Evolutionary conservation across 176 grass and related monocot species (phyloP).

Genomic region (Ampelocalamus luodianensis): DNA sequence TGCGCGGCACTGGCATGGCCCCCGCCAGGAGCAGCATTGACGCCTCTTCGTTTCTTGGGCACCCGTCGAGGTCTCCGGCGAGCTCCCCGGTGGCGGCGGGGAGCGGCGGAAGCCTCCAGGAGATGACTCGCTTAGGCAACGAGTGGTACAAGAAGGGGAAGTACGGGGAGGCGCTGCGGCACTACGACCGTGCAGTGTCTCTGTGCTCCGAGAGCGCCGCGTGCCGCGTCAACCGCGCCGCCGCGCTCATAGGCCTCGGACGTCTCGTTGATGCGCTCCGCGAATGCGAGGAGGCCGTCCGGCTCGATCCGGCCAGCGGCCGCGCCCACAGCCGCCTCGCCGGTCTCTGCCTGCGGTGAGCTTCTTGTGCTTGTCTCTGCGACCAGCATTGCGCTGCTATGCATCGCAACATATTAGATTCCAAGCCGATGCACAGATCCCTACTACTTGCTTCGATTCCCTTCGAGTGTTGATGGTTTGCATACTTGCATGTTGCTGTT

Average conservation of each 20-base stretch:
- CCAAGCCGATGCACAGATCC: constrained; percentile 22
- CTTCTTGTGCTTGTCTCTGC: background rate
- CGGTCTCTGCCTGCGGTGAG: constrained; percentile 76
- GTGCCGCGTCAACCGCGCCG: constrained; percentile 78
- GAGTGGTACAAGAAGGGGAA: constrained; percentile 79
- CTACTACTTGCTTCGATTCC: constrained; percentile 39
- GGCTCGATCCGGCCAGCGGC: constrained; percentile 71
- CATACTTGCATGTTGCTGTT: constrained; percentile 49
- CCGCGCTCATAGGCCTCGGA: constrained; percentile 76
- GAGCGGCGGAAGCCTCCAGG: constrained; percentile 54
- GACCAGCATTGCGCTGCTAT: constrained; percentile 36
- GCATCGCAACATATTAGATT: constrained; percentile 22
- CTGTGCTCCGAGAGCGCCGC: constrained; percentile 74
- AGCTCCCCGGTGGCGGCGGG: constrained; percentile 19
- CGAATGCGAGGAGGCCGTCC: constrained; percentile 78
- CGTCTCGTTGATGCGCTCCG: constrained; percentile 66
- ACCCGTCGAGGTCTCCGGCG: constrained; percentile 37
- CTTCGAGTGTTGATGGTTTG: background rate
- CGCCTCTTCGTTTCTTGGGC: constrained; percentile 24
- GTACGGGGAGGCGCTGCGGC: constrained; percentile 69
- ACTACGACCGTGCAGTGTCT: constrained; percentile 73
- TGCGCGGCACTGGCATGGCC: constrained; percentile 54
- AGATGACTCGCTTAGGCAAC: constrained; percentile 74
- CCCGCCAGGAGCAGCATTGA: constrained; percentile 43
- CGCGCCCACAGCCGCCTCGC: constrained; percentile 69